Conservation (phyloP, 371 early-diverging fungal species). For the Rhizomucor miehei region DNA sequence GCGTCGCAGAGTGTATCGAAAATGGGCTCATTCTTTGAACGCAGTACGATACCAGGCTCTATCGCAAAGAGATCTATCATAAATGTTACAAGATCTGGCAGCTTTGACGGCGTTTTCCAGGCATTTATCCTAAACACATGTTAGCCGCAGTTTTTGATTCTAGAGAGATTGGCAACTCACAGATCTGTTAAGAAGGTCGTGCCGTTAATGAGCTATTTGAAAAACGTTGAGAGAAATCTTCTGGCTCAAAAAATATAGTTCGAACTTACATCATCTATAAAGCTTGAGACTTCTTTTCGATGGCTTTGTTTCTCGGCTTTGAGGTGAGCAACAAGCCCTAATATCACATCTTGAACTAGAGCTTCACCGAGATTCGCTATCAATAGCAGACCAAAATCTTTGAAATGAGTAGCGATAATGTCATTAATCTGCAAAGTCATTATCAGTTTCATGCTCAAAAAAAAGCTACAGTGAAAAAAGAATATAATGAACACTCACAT, state of each 20-base stretch:
- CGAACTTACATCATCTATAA: conserved; percentile 23
- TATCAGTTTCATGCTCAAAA: neutral
- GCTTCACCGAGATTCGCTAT: conserved; percentile 10
- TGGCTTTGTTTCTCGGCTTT: conserved; percentile 13
- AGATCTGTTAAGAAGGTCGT: conserved; percentile 29
- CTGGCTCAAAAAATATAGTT: neutral
- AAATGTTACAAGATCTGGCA: conserved; percentile 25
- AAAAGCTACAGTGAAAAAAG: neutral
- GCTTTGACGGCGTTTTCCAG: conserved; percentile 23
- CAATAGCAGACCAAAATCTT: conserved; percentile 17
- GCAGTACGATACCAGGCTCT: conserved; percentile 43
- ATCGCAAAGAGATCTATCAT: conserved; percentile 44
- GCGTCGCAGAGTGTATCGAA: conserved; percentile 20
- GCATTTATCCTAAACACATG: conserved; percentile 19
- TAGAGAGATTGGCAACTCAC: conserved; percentile 37
- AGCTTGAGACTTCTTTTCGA: conserved; percentile 9
- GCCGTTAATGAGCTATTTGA: conserved; percentile 27
- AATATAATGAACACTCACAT: conserved; percentile 20
- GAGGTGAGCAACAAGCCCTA: conserved; percentile 32
- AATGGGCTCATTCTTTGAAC: conserved; percentile 24
- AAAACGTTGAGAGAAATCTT: neutral
- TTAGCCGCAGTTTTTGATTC: neutral
- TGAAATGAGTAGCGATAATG: conserved; percentile 26
- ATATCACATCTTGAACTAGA: conserved; percentile 19
- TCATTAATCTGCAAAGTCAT: conserved; percentile 20